Percentiles rank a stretch among this genome's conserved stretches.
Evolutionary conservation across 1,284 basidiomycete genomes (phyloP).

Genomic region (Inonotus hispidus): DNA sequence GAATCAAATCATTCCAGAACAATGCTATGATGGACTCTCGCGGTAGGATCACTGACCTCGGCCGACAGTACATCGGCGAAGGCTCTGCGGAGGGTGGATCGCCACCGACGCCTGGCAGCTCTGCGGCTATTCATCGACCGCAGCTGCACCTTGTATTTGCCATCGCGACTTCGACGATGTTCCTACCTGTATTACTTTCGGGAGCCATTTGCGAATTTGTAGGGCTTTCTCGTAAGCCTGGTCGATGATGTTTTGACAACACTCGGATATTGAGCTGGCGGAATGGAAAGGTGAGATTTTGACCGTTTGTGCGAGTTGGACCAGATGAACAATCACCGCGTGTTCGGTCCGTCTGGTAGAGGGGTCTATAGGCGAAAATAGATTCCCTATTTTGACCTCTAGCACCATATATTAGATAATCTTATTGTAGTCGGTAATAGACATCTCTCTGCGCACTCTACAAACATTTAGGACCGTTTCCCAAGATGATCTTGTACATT

Average conservation of each 20-base stretch:
- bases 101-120: neutral
- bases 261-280: no score
- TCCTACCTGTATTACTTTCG: neutral
- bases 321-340: no score
- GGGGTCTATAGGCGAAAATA: neutral
- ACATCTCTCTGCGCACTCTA: neutral
- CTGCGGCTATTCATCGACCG: neutral
- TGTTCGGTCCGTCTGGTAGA: neutral
- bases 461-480: neutral
- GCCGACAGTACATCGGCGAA: slow-evolving; percentile 32
- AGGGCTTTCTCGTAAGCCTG: no score
- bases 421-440: neutral
- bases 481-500: neutral
- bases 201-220: neutral
- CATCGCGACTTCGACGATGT: neutral
- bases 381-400: neutral
- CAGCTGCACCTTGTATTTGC: neutral
- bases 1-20: slow-evolving; percentile 22
- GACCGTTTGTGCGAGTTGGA: no score
- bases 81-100: slow-evolving; percentile 6
- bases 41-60: slow-evolving; percentile 29
- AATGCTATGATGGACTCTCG: slow-evolving; percentile 28
- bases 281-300: no score
- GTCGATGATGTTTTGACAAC: no score
- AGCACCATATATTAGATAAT: neutral